phyloP scores from a whole-genome alignment of 169 alveolate genomes.

The Plasmodium fragile region DNA sequence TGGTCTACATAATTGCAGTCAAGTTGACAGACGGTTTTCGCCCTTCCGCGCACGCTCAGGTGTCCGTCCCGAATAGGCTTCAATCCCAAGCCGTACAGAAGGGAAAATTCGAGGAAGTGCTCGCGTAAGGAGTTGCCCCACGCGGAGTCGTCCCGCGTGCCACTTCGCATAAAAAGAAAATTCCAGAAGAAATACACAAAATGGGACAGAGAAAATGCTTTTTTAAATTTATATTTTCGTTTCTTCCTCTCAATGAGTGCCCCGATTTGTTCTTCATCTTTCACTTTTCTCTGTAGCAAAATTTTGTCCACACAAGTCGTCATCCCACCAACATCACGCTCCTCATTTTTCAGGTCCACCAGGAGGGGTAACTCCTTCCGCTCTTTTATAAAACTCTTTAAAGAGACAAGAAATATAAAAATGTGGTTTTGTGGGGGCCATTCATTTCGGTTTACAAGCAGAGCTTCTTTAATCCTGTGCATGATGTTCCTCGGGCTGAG shows the following conservation, averaged over 20 bases:
- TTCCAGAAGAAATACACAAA: conserved; percentile 32
- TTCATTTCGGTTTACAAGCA: not conserved
- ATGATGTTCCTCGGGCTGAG: not conserved
- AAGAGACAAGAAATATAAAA: conserved; percentile 19
- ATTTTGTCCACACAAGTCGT: not conserved
- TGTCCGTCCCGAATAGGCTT: not conserved
- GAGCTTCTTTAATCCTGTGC: not conserved
- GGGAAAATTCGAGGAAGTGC: conserved; percentile 8
- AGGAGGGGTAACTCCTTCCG: conserved; percentile 18
- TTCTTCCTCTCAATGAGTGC: conserved; percentile 23
- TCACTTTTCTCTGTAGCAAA: conserved; percentile 11
- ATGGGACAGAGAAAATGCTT: conserved; percentile 6
- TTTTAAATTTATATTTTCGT: conserved; percentile 25
- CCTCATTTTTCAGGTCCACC: not conserved
- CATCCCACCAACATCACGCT: not conserved
- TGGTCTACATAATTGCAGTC: not conserved
- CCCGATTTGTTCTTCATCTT: not conserved
- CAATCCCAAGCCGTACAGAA: not conserved
- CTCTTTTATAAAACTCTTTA: conserved; percentile 56
- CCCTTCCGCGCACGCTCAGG: not conserved
- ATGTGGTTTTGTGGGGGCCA: not conserved
- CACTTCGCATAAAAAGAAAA: conserved; percentile 7
- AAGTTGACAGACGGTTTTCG: not conserved
- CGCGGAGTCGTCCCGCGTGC: not conserved
- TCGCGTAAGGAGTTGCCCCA: not conserved